A percentile compares a stretch with the other conserved stretches of the same genome.
These are phyloP conservation scores for Alternaria novae-zelandiae DNA, from an alignment of 2,329 filamentous ascomycete species.

Conservation along the genomic window DNA sequence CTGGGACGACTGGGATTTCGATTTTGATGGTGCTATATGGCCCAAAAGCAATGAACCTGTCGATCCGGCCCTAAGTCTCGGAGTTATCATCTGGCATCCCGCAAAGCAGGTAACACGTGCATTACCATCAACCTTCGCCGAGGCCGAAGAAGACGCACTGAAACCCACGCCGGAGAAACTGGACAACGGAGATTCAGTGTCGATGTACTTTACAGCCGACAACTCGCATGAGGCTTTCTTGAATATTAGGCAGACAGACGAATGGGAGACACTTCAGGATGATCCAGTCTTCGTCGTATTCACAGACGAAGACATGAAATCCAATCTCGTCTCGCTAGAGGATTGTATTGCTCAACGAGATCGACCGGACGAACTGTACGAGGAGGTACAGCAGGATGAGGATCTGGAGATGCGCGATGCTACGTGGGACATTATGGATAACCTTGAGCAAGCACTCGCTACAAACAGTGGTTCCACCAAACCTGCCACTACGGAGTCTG, in stretches of 20 bases:
- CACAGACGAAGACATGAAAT: constrained; percentile 46
- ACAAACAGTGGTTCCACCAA: constrained; percentile 20
- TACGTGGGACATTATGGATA: constrained; percentile 48
- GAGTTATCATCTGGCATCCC: constrained; percentile 55
- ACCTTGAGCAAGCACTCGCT: constrained; percentile 49
- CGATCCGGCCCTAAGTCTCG: constrained; percentile 53
- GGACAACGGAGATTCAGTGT: constrained; percentile 55
- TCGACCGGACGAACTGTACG: constrained; percentile 39
- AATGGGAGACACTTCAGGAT: constrained; percentile 57
- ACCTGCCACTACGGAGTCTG: background rate
- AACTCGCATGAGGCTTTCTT: constrained; percentile 54
- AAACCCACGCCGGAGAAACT: constrained; percentile 46
- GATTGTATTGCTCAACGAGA: constrained; percentile 52
- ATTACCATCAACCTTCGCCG: constrained; percentile 51
- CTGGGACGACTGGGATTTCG: constrained; percentile 52
- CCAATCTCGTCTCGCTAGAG: constrained; percentile 50
- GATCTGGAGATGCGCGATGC: constrained; percentile 45
- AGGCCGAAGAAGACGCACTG: constrained; percentile 53
- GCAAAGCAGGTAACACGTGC: constrained; percentile 52
- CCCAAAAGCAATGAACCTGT: constrained; percentile 54
- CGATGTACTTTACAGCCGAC: constrained; percentile 56
- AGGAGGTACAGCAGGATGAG: constrained; percentile 30
- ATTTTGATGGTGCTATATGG: constrained; percentile 54
- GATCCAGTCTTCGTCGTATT: constrained; percentile 60
- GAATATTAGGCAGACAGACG: constrained; percentile 57